Evolutionary conservation across 2,329 filamentous ascomycete genomes (phyloP).

Genomic region (Fusarium torulosum): DNA sequence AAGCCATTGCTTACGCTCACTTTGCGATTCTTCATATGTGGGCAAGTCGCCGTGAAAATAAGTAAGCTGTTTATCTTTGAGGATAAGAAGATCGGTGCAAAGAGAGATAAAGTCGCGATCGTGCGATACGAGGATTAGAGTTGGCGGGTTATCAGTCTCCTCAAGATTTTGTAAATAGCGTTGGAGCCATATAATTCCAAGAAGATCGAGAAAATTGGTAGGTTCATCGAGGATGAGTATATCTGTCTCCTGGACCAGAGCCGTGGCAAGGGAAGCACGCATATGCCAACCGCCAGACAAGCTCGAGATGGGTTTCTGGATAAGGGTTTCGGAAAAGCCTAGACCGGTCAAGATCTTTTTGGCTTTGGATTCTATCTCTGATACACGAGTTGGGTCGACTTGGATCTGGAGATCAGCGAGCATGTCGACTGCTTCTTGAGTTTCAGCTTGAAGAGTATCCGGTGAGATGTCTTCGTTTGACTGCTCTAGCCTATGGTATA

Average conservation of each 20-base stretch:
- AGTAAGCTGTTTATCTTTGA: conserved; percentile 77
- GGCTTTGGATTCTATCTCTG: conserved; percentile 74
- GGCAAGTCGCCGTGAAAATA: conserved; percentile 82
- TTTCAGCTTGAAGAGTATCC: conserved; percentile 71
- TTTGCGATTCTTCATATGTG: conserved; percentile 76
- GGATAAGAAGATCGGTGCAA: conserved; percentile 81
- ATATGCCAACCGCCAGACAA: conserved; percentile 85
- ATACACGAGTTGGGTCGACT: conserved; percentile 73
- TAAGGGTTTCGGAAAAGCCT: conserved; percentile 74
- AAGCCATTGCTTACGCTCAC: conserved; percentile 76
- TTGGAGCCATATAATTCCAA: conserved; percentile 88
- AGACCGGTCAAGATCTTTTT: conserved; percentile 75
- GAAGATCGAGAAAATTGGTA: conserved; percentile 86
- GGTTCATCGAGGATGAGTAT: conserved; percentile 88
- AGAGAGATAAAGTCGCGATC: conserved; percentile 84
- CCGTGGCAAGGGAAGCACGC: conserved; percentile 73
- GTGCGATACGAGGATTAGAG: conserved; percentile 84
- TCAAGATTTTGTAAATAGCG: conserved; percentile 72
- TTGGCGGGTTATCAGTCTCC: conserved; percentile 67
- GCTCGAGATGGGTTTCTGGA: conserved; percentile 70
- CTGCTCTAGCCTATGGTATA: conserved; percentile 59
- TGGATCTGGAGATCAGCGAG: conserved; percentile 76
- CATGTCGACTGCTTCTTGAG: conserved; percentile 76
- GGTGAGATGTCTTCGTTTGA: conserved; percentile 67
- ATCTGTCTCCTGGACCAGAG: conserved; percentile 79